Conservation (phyloP, 805 yeast genomes). For the Yarrowia alimentaria region DNA sequence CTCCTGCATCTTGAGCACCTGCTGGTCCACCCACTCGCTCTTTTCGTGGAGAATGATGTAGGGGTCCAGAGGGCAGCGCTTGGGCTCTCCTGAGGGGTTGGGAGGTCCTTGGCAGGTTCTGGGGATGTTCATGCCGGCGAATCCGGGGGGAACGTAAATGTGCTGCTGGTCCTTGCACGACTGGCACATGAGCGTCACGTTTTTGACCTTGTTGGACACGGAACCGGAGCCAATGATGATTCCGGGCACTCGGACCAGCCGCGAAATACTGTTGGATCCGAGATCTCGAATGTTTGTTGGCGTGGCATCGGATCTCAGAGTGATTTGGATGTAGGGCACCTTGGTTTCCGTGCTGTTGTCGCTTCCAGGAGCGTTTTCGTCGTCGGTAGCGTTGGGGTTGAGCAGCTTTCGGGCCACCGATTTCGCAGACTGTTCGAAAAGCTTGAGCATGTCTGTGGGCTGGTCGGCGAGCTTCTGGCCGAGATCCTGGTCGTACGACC, state of each 20-base stretch:
- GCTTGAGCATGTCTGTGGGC: conserved; percentile 82
- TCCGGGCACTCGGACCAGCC: conserved; percentile 88
- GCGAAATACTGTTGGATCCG: conserved; percentile 83
- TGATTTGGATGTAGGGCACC: conserved; percentile 82
- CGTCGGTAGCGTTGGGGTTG: conserved; percentile 28
- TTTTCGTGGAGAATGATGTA: conserved; percentile 91
- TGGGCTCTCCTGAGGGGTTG: conserved; percentile 47
- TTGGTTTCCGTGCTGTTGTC: too few species aligned
- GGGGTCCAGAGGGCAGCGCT: conserved; percentile 87
- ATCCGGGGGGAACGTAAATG: conserved; percentile 60
- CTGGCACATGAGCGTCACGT: conserved; percentile 80
- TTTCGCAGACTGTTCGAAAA: conserved; percentile 61
- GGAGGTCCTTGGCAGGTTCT: conserved; percentile 58
- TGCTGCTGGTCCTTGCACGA: conserved; percentile 78
- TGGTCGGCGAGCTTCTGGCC: conserved; percentile 81
- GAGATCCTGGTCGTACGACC: conserved; percentile 83
- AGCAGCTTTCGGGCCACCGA: conserved; percentile 72
- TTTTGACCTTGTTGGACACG: conserved; percentile 80
- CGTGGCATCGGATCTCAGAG: conserved; percentile 69
- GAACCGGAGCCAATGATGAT: conserved; percentile 90
- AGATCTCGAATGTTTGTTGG: conserved; percentile 74
- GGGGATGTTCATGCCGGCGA: conserved; percentile 70
- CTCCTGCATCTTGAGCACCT: conserved; percentile 88
- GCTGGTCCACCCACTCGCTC: conserved; percentile 93
- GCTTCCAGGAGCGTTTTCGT: too few species aligned